A percentile compares a stretch with the other conserved stretches of the same genome.
Evolutionary conservation across 305 asterid genomes (phyloP).

Genomic region (Fraxinus ornus): DNA sequence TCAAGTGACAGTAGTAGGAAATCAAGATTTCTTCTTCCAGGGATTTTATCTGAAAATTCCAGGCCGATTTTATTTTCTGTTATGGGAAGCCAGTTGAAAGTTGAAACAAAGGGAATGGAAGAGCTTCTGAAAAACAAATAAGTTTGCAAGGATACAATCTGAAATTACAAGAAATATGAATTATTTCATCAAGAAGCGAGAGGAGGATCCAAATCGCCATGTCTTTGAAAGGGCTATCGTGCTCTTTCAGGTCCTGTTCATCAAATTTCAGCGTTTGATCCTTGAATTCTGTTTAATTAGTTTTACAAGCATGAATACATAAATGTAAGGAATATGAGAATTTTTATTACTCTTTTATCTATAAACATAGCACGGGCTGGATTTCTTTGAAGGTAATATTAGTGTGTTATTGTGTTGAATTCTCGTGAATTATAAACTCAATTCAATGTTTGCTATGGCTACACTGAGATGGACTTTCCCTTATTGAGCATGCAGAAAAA

Average conservation of each 20-base stretch:
- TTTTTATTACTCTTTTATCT: not conserved
- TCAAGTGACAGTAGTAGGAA: conserved; percentile 24
- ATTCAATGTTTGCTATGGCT: too few relatives aligned
- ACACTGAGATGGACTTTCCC: too few relatives aligned
- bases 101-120: conserved; percentile 39
- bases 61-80: conserved; percentile 44
- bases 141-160: conserved; percentile 33
- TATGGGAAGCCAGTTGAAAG: conserved; percentile 47
- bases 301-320: not conserved
- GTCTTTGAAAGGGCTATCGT: conserved; percentile 33
- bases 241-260: conserved; percentile 21
- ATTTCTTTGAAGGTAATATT: too few relatives aligned
- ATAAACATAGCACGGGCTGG: too few relatives aligned
- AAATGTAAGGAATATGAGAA: not conserved
- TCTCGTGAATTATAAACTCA: too few relatives aligned
- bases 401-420: too few relatives aligned
- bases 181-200: conserved; percentile 48
- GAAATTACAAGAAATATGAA: conserved; percentile 34
- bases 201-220: conserved; percentile 47
- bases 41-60: conserved; percentile 40
- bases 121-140: conserved; percentile 33
- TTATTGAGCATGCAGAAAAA: too few relatives aligned
- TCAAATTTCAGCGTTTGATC: conserved; percentile 47
- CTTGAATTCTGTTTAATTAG: conserved; percentile 20
- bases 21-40: conserved; percentile 38